A percentile compares a stretch with the other conserved stretches of the same genome.
These are phyloP conservation scores for Exidia glandulosa DNA, from an alignment of 768 basidiomycete species.

Conservation along the genomic window DNA sequence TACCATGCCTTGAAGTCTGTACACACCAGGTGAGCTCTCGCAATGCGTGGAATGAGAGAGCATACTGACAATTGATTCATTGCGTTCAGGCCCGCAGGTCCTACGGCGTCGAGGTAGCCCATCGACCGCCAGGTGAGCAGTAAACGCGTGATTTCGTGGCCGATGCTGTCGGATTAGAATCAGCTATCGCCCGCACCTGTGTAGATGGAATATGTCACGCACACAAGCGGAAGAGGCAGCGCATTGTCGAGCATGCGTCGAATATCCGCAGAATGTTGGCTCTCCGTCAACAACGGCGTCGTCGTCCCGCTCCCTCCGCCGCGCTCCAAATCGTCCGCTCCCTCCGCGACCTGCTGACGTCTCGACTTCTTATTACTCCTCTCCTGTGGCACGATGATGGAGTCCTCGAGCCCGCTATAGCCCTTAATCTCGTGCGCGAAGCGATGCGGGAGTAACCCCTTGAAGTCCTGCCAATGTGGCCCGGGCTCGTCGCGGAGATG, in stretches of 20 bases:
- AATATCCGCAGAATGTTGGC: conserved; percentile 51
- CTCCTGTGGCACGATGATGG: neutral
- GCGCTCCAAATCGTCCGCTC: conserved; percentile 40
- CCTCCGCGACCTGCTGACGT: neutral
- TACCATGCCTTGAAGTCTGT: conserved; percentile 67
- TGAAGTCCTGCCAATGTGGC: conserved; percentile 53
- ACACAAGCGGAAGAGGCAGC: conserved; percentile 77
- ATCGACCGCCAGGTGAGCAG: conserved; percentile 69
- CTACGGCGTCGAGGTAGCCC: conserved; percentile 79
- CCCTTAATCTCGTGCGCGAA: conserved; percentile 29
- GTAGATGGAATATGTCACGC: conserved; percentile 12
- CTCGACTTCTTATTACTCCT: neutral
- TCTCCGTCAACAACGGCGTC: conserved; percentile 57
- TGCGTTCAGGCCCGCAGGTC: conserved; percentile 77
- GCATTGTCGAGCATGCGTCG: conserved; percentile 47
- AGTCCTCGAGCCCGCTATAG: neutral
- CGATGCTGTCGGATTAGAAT: conserved; percentile 43
- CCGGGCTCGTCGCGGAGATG: conserved; percentile 78
- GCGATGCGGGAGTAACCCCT: conserved; percentile 50
- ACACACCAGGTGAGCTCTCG: neutral
- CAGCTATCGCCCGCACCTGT: neutral
- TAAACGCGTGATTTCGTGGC: conserved; percentile 62
- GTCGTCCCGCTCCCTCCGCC: conserved; percentile 33
- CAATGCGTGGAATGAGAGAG: neutral
- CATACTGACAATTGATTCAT: conserved; percentile 51